phyloP scores from a whole-genome alignment of 768 basidiomycete species.

The Cyclocybe aegerita region DNA sequence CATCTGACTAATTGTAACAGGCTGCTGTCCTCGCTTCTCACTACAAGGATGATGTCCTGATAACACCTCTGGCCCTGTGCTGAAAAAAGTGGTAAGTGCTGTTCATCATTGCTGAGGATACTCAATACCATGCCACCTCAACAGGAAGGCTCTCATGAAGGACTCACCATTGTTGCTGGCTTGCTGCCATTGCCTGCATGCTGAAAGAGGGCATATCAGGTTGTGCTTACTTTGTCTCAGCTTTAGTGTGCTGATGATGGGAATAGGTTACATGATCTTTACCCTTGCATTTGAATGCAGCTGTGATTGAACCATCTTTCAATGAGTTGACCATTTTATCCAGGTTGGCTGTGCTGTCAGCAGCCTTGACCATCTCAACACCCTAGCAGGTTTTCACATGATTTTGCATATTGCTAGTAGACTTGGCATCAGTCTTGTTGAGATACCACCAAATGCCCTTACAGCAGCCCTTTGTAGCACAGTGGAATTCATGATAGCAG shows the following conservation, averaged over 20 bases:
- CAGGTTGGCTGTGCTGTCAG: neutral
- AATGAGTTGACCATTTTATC: neutral
- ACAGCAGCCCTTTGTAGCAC: neutral
- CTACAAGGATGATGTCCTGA: no score
- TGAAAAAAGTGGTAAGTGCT: no score
- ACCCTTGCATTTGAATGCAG: neutral
- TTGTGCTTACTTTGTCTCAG: constrained; percentile 15
- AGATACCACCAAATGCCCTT: neutral
- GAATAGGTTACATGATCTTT: constrained; percentile 16
- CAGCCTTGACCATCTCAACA: neutral
- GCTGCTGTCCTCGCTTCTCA: no score
- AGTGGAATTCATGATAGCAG: constrained; percentile 2
- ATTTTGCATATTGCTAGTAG: constrained; percentile 5
- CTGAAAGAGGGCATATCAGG: no score
- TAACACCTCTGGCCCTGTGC: no score
- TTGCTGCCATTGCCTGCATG: no score
- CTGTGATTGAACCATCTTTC: constrained; percentile 7
- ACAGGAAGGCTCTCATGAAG: no score
- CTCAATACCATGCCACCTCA: no score
- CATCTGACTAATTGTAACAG: no score
- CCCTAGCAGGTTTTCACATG: constrained; percentile 6
- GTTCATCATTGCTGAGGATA: no score
- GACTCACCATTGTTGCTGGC: no score
- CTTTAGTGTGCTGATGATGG: constrained; percentile 12
- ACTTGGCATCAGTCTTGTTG: neutral